Percentiles rank a stretch among this genome's conserved stretches.
phyloP scores from a whole-genome alignment of 257 asterid species.

The Solanum pennellii region DNA sequence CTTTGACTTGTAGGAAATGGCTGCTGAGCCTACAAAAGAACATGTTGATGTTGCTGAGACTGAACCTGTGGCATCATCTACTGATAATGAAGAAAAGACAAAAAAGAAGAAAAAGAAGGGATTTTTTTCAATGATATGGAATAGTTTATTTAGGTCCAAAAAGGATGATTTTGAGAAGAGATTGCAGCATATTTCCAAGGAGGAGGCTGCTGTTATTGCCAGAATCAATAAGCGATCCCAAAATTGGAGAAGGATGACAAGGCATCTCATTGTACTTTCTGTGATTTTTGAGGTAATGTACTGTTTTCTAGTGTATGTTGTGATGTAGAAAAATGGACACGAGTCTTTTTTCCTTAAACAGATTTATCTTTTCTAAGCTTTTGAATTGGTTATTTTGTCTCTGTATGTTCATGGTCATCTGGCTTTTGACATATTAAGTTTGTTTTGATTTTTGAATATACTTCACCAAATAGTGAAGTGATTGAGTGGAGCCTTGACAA shows the following conservation, averaged over 20 bases:
- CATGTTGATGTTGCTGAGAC: conserved; percentile 15
- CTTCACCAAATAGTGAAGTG: background rate
- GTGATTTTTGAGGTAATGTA: conserved; percentile 60
- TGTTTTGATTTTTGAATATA: background rate
- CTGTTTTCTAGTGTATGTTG: background rate
- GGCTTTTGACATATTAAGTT: background rate
- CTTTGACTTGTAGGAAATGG: conserved; percentile 36
- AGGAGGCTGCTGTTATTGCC: conserved; percentile 66
- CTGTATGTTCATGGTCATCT: background rate
- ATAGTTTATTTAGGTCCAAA: conserved; percentile 42
- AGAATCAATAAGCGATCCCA: conserved; percentile 61
- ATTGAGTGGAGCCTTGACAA: background rate
- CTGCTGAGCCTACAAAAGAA: conserved; percentile 40
- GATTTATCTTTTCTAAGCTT: background rate
- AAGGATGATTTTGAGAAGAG: conserved; percentile 85
- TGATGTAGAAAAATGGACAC: background rate
- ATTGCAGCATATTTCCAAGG: conserved; percentile 74
- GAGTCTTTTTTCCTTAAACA: too few relatives aligned
- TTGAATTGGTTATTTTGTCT: background rate
- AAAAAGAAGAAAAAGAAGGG: conserved; percentile 58
- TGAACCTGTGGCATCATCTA: conserved; percentile 17
- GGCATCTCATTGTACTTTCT: conserved; percentile 50
- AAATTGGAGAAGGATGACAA: conserved; percentile 47
- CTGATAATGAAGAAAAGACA: conserved; percentile 31
- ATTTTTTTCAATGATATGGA: conserved; percentile 62